Conservation (phyloP, 441 rosid genomes). For the Lepidium campestre region DNA sequence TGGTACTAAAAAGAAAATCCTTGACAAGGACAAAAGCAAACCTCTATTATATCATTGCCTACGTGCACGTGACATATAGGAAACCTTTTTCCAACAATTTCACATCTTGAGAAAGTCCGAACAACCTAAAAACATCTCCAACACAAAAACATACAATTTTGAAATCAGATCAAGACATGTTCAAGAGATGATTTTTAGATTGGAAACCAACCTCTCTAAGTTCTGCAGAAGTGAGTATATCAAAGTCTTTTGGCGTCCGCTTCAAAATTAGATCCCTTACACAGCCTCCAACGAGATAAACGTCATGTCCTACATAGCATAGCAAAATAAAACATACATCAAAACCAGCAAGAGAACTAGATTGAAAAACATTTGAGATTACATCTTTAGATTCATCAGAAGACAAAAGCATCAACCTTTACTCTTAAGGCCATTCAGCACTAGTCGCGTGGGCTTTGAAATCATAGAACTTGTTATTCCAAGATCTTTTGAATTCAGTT, state of each 20-base stretch:
- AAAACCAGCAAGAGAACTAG: neutral
- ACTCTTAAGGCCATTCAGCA: slow-evolving; percentile 60
- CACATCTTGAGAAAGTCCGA: slow-evolving; percentile 57
- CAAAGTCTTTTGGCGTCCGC: slow-evolving; percentile 73
- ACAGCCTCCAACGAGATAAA: slow-evolving; percentile 89
- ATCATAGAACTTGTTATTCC: slow-evolving; percentile 64
- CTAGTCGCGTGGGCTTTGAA: slow-evolving; percentile 50
- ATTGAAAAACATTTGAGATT: neutral
- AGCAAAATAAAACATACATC: neutral
- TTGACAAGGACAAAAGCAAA: slow-evolving; percentile 16
- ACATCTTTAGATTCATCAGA: neutral
- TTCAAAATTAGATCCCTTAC: slow-evolving; percentile 81
- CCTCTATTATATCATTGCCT: slow-evolving; percentile 60
- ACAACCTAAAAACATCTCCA: slow-evolving; percentile 40
- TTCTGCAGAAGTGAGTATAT: slow-evolving; percentile 71
- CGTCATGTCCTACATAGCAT: slow-evolving; percentile 51
- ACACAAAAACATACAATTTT: neutral
- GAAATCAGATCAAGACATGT: neutral
- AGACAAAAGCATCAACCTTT: slow-evolving; percentile 42
- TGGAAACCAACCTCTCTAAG: slow-evolving; percentile 55
- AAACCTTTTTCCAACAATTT: slow-evolving; percentile 78
- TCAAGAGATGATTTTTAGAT: neutral
- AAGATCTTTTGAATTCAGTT: slow-evolving; percentile 51
- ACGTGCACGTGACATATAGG: slow-evolving; percentile 87
- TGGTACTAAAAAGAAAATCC: neutral